A percentile compares a stretch with the other conserved stretches of the same genome.
Evolutionary conservation across 371 early-diverging fungal species (phyloP).

Genomic region (Fennellomyces sp.): DNA sequence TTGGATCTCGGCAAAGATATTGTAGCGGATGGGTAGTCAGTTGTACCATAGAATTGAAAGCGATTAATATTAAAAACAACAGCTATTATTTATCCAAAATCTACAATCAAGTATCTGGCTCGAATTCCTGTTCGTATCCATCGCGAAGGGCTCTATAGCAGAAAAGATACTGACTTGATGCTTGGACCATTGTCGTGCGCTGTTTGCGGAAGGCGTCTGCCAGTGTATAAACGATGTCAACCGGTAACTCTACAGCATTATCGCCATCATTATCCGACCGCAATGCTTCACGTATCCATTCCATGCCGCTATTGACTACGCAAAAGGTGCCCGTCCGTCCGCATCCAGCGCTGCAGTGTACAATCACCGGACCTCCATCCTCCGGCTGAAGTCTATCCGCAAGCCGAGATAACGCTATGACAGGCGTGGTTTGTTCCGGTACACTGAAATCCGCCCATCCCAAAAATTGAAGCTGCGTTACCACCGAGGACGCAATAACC

Average conservation of each 20-base stretch:
- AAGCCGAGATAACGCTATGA: constrained; percentile 47
- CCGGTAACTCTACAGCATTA: constrained; percentile 1
- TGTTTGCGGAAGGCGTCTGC: constrained; percentile 79
- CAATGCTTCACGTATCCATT: constrained; percentile 1
- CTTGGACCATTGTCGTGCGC: constrained; percentile 89
- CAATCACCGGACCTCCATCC: constrained; percentile 58
- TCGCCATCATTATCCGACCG: constrained; percentile 22
- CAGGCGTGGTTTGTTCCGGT: constrained; percentile 48
- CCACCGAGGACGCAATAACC: constrained; percentile 12
- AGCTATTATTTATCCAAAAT: background rate
- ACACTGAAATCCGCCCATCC: constrained; percentile 94
- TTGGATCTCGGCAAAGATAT: too few relatives aligned
- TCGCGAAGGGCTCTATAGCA: constrained; percentile 77
- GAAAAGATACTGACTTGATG: constrained; percentile 80
- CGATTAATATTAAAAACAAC: background rate
- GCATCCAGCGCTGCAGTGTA: constrained; percentile 95
- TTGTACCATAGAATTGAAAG: too few relatives aligned
- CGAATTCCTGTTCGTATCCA: constrained; percentile 23
- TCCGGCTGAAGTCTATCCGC: constrained; percentile 30
- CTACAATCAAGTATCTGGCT: background rate
- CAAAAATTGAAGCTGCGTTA: constrained; percentile 80
- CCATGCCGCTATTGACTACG: constrained; percentile 32
- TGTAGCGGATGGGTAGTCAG: too few relatives aligned
- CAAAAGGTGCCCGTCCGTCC: constrained; percentile 98
- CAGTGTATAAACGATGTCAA: constrained; percentile 67